Conservation (phyloP, 495 filamentous ascomycete species). For the Penicillium mononematosum region DNA sequence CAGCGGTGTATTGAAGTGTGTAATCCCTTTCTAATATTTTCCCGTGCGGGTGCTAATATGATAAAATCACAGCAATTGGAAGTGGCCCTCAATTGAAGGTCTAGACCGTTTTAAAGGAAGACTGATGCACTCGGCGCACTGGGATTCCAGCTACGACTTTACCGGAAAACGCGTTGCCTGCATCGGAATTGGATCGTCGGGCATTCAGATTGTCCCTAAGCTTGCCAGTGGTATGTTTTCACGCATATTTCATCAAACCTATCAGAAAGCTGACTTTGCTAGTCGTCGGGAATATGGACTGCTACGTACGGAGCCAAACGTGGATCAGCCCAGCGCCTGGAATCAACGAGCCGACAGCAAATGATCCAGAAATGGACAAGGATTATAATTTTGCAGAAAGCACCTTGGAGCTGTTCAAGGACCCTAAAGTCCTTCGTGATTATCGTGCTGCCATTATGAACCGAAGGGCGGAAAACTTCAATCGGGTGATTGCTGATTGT, state of each 20-base stretch:
- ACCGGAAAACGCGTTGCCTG: slow-evolving; percentile 46
- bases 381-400: background rate
- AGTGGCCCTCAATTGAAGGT: slow-evolving; percentile 52
- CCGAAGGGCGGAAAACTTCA: background rate
- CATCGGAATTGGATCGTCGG: slow-evolving; percentile 45
- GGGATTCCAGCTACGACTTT: slow-evolving; percentile 35
- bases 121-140: slow-evolving; percentile 49
- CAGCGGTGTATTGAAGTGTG: slow-evolving; percentile 46
- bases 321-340: slow-evolving; percentile 9
- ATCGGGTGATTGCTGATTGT: background rate
- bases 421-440: slow-evolving; percentile 2
- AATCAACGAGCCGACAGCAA: slow-evolving; percentile 7
- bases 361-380: slow-evolving; percentile 3
- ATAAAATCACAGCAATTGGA: slow-evolving; percentile 31
- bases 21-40: background rate
- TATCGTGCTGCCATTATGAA: slow-evolving; percentile 1
- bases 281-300: slow-evolving; percentile 1
- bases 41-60: background rate
- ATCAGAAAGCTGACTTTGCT: background rate
- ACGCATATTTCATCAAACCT: too few relatives aligned
- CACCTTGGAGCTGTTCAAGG: slow-evolving; percentile 3
- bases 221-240: background rate
- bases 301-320: slow-evolving; percentile 44
- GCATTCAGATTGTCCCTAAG: slow-evolving; percentile 41
- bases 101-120: slow-evolving; percentile 43